A percentile compares a stretch with the other conserved stretches of the same genome.
Evolutionary conservation across 257 asterid genomes (phyloP).

Genomic region (Lavandula angustifolia): DNA sequence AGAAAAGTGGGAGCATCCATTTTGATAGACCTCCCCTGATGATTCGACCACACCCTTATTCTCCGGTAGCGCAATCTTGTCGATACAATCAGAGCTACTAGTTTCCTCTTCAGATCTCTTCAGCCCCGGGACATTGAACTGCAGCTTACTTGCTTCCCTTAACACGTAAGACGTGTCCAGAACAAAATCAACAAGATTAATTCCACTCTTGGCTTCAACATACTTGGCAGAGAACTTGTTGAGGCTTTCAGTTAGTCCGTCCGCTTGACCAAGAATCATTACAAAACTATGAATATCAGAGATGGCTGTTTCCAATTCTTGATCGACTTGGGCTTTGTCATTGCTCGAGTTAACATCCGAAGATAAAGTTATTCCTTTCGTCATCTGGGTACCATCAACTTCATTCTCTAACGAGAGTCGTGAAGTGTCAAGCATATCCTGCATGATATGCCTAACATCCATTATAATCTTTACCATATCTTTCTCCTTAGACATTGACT

Average conservation of each 20-base stretch:
- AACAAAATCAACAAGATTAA: conserved; percentile 55
- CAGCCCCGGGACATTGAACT: conserved; percentile 58
- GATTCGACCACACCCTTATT: conserved; percentile 55
- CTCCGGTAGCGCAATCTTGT: conserved; percentile 86
- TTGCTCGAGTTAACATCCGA: conserved; percentile 25
- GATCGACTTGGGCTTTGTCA: conserved; percentile 36
- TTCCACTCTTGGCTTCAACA: conserved; percentile 45
- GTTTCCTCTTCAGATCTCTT: conserved; percentile 64
- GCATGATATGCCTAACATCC: conserved; percentile 50
- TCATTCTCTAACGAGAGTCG: conserved; percentile 37
- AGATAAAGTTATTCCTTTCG: conserved; percentile 36
- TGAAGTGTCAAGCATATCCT: conserved; percentile 47
- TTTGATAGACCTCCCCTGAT: conserved; percentile 51
- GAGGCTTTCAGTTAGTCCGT: conserved; percentile 51
- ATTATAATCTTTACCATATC: conserved; percentile 52
- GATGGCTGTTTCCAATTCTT: conserved; percentile 56
- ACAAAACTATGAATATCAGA: conserved; percentile 61
- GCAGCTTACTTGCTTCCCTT: conserved; percentile 61
- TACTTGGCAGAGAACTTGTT: conserved; percentile 57
- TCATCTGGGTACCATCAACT: conserved; percentile 31
- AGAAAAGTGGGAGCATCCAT: conserved; percentile 60
- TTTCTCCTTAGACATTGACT: conserved; percentile 54
- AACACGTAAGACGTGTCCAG: conserved; percentile 62
- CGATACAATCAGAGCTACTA: conserved; percentile 74
- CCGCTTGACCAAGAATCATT: conserved; percentile 63